phyloP scores from a whole-genome alignment of 176 grass and related monocot species.

The Miscanthus lutarioriparius region DNA sequence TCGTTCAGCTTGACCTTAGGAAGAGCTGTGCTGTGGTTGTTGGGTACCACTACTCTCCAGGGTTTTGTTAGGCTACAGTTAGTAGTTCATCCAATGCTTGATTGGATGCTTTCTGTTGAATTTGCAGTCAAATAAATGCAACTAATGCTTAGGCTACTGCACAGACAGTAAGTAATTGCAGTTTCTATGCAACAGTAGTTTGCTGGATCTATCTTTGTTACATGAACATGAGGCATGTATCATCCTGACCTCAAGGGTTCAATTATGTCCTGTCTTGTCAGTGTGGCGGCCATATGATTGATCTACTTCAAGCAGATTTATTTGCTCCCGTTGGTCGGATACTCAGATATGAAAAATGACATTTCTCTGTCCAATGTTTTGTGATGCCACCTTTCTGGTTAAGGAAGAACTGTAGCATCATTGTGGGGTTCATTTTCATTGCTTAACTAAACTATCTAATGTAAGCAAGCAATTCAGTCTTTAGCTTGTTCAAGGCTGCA shows the following conservation, averaged over 20 bases:
- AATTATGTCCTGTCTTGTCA: not conserved
- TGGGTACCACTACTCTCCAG: not conserved
- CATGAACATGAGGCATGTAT: slow-evolving; percentile 1
- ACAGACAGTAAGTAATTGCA: not conserved
- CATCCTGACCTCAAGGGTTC: slow-evolving; percentile 11
- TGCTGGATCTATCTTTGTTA: slow-evolving; percentile 4
- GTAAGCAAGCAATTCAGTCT: slow-evolving; percentile 27
- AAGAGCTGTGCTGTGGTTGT: slow-evolving; percentile 20
- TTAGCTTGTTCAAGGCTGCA: not conserved
- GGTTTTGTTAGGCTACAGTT: not conserved
- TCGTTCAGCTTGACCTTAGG: slow-evolving; percentile 15
- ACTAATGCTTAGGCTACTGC: slow-evolving; percentile 19
- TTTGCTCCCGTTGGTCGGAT: not conserved
- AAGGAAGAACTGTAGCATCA: not conserved
- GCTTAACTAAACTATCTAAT: slow-evolving; percentile 26
- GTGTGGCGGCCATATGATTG: not conserved
- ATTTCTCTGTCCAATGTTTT: slow-evolving; percentile 14
- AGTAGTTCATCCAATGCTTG: slow-evolving; percentile 20
- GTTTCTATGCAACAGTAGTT: slow-evolving; percentile 29
- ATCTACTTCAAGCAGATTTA: slow-evolving; percentile 13
- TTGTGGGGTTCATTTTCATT: not conserved
- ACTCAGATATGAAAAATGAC: slow-evolving; percentile 10
- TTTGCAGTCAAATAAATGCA: slow-evolving; percentile 8
- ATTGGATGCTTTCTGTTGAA: slow-evolving; percentile 19
- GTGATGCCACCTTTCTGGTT: not conserved